Percentiles rank a stretch among this genome's conserved stretches.
These are phyloP conservation scores for Trichocomaceae sp. DNA, from an alignment of 2,329 filamentous ascomycete genomes.

Conservation along the genomic window DNA sequence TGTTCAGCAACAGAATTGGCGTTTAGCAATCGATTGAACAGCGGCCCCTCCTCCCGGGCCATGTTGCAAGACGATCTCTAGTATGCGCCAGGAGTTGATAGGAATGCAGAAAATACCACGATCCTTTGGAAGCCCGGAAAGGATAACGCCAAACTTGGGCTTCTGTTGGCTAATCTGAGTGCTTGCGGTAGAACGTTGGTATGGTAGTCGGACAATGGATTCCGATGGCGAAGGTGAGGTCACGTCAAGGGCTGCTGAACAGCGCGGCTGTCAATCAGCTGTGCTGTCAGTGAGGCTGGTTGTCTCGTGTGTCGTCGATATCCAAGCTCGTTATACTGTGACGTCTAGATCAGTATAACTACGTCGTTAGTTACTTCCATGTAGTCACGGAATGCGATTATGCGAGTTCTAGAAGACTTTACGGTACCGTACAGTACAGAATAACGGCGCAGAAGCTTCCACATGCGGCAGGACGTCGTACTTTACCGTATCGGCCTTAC, in stretches of 20 bases:
- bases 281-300: not conserved
- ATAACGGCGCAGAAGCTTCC: not conserved
- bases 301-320: not conserved
- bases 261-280: not conserved
- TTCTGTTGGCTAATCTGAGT: not conserved
- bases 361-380: too few species aligned
- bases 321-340: not conserved
- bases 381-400: too few species aligned
- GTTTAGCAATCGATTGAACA: conserved; percentile 52
- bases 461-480: not conserved
- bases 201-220: not conserved
- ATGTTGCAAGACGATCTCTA: conserved; percentile 31
- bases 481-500: not conserved
- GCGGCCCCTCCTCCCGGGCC: conserved; percentile 49
- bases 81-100: not conserved
- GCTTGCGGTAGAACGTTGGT: not conserved
- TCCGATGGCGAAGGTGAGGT: not conserved
- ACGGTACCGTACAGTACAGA: not conserved
- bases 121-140: not conserved
- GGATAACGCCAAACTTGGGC: not conserved
- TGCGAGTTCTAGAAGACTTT: not conserved
- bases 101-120: not conserved
- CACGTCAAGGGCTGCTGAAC: not conserved
- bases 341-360: too few species aligned
- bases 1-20: conserved; percentile 40